phyloP scores from a whole-genome alignment of 2,329 filamentous ascomycete species.

The Penicillium sp. region DNA sequence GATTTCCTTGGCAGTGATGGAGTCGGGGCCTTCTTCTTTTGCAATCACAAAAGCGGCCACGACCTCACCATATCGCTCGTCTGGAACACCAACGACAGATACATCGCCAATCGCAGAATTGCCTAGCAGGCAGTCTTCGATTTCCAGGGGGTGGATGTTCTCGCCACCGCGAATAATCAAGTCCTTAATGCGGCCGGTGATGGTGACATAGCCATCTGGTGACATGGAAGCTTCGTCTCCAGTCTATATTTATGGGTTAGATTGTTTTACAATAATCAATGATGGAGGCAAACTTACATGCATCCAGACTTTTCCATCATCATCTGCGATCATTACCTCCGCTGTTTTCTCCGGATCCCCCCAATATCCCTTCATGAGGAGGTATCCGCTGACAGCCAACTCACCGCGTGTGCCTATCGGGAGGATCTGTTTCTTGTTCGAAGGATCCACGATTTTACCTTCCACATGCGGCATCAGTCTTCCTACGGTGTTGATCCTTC shows the following conservation, averaged over 20 bases:
- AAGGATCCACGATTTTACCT: slow-evolving; percentile 69
- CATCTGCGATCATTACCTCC: slow-evolving; percentile 59
- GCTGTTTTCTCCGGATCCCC: slow-evolving; percentile 63
- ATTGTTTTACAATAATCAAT: neutral
- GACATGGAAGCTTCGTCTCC: slow-evolving; percentile 91
- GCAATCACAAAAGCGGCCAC: slow-evolving; percentile 77
- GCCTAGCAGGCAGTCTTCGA: slow-evolving; percentile 80
- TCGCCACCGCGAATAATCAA: slow-evolving; percentile 92
- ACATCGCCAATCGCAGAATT: slow-evolving; percentile 67
- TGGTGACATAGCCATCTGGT: slow-evolving; percentile 72
- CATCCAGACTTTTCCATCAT: slow-evolving; percentile 69
- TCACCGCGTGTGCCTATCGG: slow-evolving; percentile 67
- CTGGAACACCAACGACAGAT: slow-evolving; percentile 76
- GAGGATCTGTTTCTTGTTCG: slow-evolving; percentile 56
- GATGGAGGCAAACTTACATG: slow-evolving; percentile 40
- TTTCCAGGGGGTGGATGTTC: slow-evolving; percentile 90
- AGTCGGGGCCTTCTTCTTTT: slow-evolving; percentile 30
- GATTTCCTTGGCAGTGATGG: slow-evolving; percentile 56
- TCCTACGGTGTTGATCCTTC: slow-evolving; percentile 71
- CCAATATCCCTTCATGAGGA: slow-evolving; percentile 90
- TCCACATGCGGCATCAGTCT: slow-evolving; percentile 75
- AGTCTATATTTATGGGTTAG: slow-evolving; percentile 48
- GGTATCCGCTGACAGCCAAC: slow-evolving; percentile 75
- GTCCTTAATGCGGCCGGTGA: slow-evolving; percentile 91
- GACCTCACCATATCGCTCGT: slow-evolving; percentile 76